phyloP scores from a whole-genome alignment of 192 early-diverging fungal species.

The Mortierella alpina region DNA sequence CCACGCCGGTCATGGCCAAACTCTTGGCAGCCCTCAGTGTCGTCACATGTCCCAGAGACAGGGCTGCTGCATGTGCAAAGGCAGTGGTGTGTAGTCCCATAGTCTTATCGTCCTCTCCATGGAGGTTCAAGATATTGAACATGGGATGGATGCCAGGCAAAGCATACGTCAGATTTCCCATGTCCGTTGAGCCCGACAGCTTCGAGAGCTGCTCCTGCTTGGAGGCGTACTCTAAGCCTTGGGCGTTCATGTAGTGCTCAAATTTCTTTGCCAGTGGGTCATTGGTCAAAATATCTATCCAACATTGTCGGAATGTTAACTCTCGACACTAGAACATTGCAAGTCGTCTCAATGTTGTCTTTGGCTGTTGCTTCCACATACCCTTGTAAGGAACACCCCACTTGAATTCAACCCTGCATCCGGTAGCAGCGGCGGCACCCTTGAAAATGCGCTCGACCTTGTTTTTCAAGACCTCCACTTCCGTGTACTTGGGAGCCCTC shows the following conservation, averaged over 20 bases:
- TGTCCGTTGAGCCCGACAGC: slow-evolving; percentile 71
- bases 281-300: slow-evolving; percentile 71
- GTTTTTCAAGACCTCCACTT: slow-evolving; percentile 65
- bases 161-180: slow-evolving; percentile 79
- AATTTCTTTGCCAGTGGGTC: slow-evolving; percentile 60
- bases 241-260: slow-evolving; percentile 61
- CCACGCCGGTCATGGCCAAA: slow-evolving; percentile 62
- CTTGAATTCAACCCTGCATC: slow-evolving; percentile 66
- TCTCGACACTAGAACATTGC: no score
- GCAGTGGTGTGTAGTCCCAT: slow-evolving; percentile 71
- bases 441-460: slow-evolving; percentile 70
- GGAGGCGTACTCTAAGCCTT: slow-evolving; percentile 44
- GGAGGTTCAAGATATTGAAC: slow-evolving; percentile 52
- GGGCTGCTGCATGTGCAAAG: slow-evolving; percentile 70
- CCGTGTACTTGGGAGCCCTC: slow-evolving; percentile 62
- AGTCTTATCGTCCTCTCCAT: slow-evolving; percentile 52
- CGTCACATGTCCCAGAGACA: slow-evolving; percentile 64
- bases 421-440: slow-evolving; percentile 76
- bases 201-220: slow-evolving; percentile 50
- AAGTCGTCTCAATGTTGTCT: not conserved
- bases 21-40: slow-evolving; percentile 66
- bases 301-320: not conserved
- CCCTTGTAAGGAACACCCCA: slow-evolving; percentile 69
- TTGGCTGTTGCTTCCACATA: slow-evolving; percentile 9
- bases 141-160: slow-evolving; percentile 64